A percentile compares a stretch with the other conserved stretches of the same genome.
Evolutionary conservation across 2,329 filamentous ascomycete species (phyloP).

Genomic region (Fusarium pseudocircinatum): DNA sequence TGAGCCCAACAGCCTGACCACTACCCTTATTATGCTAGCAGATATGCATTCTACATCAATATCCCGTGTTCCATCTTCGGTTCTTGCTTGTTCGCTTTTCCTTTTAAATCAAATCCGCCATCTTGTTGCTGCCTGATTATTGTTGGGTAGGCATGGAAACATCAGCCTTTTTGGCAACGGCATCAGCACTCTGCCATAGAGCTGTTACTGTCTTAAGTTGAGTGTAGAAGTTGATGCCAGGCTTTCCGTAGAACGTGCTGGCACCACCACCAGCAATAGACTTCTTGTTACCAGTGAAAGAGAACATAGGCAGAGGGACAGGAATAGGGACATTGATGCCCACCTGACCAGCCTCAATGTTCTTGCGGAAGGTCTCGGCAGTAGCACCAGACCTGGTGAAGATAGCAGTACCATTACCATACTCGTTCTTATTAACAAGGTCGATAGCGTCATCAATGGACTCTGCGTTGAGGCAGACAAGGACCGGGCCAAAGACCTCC

Average conservation of each 20-base stretch:
- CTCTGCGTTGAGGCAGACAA: slow-evolving; percentile 81
- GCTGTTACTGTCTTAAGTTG: slow-evolving; percentile 98
- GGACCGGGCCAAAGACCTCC: slow-evolving; percentile 86
- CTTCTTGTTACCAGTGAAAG: slow-evolving; percentile 84
- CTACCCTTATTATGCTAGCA: slow-evolving; percentile 7
- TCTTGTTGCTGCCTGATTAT: slow-evolving; percentile 26
- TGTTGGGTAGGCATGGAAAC: slow-evolving; percentile 81
- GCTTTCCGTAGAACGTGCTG: slow-evolving; percentile 94
- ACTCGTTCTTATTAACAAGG: slow-evolving; percentile 86
- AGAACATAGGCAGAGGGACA: slow-evolving; percentile 76
- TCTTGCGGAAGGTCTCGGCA: slow-evolving; percentile 79
- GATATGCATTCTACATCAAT: slow-evolving; percentile 14
- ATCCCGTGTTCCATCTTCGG: slow-evolving; percentile 1
- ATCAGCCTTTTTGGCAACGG: slow-evolving; percentile 82
- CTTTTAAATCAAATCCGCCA: not conserved
- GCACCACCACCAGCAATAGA: slow-evolving; percentile 90
- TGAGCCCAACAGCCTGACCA: not conserved
- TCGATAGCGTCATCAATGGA: slow-evolving; percentile 83
- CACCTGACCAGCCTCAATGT: slow-evolving; percentile 86
- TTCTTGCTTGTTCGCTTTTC: not conserved
- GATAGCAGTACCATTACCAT: slow-evolving; percentile 87
- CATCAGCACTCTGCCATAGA: slow-evolving; percentile 87
- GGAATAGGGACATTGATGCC: slow-evolving; percentile 87
- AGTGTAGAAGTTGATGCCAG: slow-evolving; percentile 93
- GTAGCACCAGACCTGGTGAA: slow-evolving; percentile 83